Evolutionary conservation across 2,329 filamentous ascomycete species (phyloP), one percentile per base, ranked within the genome.

Genomic region (Aspergillus sp.): DNA sequence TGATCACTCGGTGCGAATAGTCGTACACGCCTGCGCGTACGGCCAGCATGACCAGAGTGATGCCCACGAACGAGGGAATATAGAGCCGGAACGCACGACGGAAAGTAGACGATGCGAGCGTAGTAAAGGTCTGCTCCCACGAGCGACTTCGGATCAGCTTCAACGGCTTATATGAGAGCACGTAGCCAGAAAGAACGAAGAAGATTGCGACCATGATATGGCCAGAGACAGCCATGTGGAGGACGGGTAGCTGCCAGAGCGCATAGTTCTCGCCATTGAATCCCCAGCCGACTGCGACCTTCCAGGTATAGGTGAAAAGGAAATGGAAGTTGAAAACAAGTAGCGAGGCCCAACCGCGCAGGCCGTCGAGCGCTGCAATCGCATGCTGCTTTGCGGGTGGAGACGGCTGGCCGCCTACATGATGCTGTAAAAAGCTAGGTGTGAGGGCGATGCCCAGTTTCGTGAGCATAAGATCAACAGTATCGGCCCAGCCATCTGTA

Each of bases 151-250:
- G 66, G 46, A 71, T 69, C 33, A 63, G 58, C 50, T 66, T 72
- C 46, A 71, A 51, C 3, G 68, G 68, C 48, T 69, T 69, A 48
- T 68, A 68, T 23, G 70, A 72, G 42, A 75, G 61, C n/a, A 73
- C 71, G 48, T 75, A 75, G 45, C 72, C 73, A 7, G 71, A 74
- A 22, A 75, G 67, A 30, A 75, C 67, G 54, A 75, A 75, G 59
- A 75, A 75, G 33, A 74, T 69, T 41, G 67, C 64, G 12, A 75
- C 72, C 71, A 73, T 72, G 50, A 74, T 68, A 51, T 74, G 71
- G 20, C 73, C 71, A 3, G 70, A 68, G 47, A 71, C 69, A 22
- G 72, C 53, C 53, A 72, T 57, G 44, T 72, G 68, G 19, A 73
- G 44, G 52, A 73, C 61, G 9, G 71, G 71, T 4, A 71, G 55